phyloP scores from a whole-genome alignment of 2,329 filamentous ascomycete species.

The Xylaria sp. region DNA sequence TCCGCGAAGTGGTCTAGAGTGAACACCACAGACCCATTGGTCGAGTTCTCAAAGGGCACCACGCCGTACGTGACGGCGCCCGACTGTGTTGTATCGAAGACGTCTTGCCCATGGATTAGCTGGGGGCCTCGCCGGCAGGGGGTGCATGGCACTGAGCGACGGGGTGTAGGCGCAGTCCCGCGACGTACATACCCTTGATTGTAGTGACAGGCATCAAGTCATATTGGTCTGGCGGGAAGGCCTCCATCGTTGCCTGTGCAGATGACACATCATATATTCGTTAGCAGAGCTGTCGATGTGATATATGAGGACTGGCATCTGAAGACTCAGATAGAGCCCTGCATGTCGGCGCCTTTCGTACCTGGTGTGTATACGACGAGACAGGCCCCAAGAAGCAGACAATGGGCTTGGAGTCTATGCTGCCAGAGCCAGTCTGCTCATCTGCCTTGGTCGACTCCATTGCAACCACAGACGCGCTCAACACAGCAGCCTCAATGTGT shows the following conservation, averaged over 20 bases:
- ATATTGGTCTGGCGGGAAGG: conserved; percentile 55
- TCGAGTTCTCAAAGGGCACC: conserved; percentile 94
- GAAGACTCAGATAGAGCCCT: not conserved
- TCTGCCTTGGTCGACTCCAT: conserved; percentile 23
- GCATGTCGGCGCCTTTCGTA: conserved; percentile 35
- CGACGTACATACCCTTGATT: conserved; percentile 49
- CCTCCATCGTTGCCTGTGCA: conserved; percentile 51
- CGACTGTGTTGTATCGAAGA: conserved; percentile 79
- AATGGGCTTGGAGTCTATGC: conserved; percentile 43
- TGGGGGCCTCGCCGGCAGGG: not conserved
- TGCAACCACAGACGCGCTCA: not conserved
- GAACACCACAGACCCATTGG: conserved; percentile 89
- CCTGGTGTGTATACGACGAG: conserved; percentile 59
- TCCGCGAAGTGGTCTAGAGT: conserved; percentile 90
- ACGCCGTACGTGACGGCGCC: conserved; percentile 72
- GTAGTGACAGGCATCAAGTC: conserved; percentile 56
- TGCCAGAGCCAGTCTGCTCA: conserved; percentile 7
- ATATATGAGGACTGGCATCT: conserved; percentile 20
- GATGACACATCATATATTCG: not conserved
- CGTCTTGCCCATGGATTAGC: conserved; percentile 55
- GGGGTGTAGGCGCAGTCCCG: not conserved
- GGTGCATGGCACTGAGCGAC: not conserved
- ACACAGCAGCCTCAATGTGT: not conserved
- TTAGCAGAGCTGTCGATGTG: not conserved
- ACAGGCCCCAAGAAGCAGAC: conserved; percentile 57